These are phyloP conservation scores for Metschnikowia dekortorum DNA, from an alignment of 805 yeast genomes.

Conservation along the genomic window DNA sequence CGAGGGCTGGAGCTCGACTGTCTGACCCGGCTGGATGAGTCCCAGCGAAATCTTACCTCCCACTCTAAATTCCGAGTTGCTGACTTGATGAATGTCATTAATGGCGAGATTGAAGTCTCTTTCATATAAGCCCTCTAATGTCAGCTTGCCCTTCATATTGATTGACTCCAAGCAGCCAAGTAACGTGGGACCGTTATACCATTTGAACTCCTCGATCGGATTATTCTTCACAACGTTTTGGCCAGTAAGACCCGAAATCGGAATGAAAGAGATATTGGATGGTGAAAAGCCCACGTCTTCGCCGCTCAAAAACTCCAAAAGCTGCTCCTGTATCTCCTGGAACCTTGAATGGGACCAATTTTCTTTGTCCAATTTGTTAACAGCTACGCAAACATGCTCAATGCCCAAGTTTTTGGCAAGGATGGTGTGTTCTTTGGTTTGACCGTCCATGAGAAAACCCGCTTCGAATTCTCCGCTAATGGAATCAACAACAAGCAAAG, in stretches of 20 bases:
- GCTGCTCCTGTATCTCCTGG: constrained; percentile 44
- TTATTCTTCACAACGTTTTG: constrained; percentile 53
- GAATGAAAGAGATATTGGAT: constrained; percentile 49
- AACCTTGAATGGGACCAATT: constrained; percentile 54
- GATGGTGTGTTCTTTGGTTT: constrained; percentile 73
- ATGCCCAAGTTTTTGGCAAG: constrained; percentile 66
- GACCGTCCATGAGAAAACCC: constrained; percentile 65
- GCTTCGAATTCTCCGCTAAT: constrained; percentile 64
- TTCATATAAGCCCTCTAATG: constrained; percentile 11
- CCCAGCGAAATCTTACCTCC: constrained; percentile 71
- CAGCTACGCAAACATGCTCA: constrained; percentile 53
- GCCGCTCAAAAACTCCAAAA: constrained; percentile 47
- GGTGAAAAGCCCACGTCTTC: constrained; percentile 46
- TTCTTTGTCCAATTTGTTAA: constrained; percentile 68
- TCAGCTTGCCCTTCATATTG: constrained; percentile 4
- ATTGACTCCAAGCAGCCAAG: constrained; percentile 37
- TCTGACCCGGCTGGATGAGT: constrained; percentile 64
- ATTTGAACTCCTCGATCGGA: constrained; percentile 28
- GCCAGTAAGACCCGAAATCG: constrained; percentile 68
- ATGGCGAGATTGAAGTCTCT: constrained; percentile 54
- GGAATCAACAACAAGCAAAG: constrained; percentile 67
- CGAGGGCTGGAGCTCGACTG: constrained; percentile 53
- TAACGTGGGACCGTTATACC: constrained; percentile 48
- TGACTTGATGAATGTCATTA: constrained; percentile 53
- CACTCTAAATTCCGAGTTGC: constrained; percentile 47